Conservation (phyloP, 139 green algal species). For the Protoeuglena noctilucae region DNA sequence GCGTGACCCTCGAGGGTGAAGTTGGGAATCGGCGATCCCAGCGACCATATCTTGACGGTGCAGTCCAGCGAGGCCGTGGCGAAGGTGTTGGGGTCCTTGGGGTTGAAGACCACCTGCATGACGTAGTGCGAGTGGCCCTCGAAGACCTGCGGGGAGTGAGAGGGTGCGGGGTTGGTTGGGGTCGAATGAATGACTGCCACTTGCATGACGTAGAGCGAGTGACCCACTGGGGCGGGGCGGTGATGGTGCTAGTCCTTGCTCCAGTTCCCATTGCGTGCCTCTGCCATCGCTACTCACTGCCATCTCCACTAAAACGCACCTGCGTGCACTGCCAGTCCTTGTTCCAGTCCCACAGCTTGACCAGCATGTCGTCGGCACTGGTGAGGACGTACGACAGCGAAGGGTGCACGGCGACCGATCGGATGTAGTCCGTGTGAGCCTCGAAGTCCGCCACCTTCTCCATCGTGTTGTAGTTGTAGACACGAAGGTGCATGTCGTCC, state of each 20-base stretch:
- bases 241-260: no score
- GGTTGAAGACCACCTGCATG: constrained; percentile 97
- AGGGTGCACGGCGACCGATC: constrained; percentile 83
- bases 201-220: constrained; percentile 98
- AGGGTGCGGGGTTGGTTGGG: constrained; percentile 98
- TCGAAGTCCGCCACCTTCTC: constrained; percentile 76
- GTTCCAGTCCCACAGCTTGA: constrained; percentile 99
- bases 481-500: constrained; percentile 94
- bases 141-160: constrained; percentile 84
- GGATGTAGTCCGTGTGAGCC: constrained; percentile 97
- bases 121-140: constrained; percentile 98
- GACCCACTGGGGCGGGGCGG: no score
- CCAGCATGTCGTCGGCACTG: constrained; percentile 94
- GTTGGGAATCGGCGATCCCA: constrained; percentile 82
- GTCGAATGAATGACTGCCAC: constrained; percentile 98
- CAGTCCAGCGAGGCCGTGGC: constrained; percentile 87
- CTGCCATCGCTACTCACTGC: no score
- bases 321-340: constrained; percentile 23
- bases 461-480: constrained; percentile 99
- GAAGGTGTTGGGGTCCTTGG: constrained; percentile 99
- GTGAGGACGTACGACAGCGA: constrained; percentile 82
- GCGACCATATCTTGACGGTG: constrained; percentile 94
- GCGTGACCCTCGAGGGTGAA: constrained; percentile 97
- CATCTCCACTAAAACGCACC: no score
- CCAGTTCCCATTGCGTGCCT: no score